Base-by-base conservation (phyloP, 106 monocot species). In the Platanthera zijinensis region DNA sequence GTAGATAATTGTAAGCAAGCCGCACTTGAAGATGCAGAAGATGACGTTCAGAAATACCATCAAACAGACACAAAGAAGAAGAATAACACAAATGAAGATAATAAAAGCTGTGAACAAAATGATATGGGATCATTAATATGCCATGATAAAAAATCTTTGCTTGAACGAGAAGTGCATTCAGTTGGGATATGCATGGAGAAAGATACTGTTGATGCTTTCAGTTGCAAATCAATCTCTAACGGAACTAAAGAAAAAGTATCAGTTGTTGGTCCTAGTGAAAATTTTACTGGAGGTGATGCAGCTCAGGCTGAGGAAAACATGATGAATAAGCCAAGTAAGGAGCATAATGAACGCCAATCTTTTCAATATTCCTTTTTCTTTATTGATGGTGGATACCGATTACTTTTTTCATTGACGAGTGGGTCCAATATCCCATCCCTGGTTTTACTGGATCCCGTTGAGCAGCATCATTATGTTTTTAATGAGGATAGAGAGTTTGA, bases 331-430 rank as follows among this genome's bases (percentile, higher is more conserved):
- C 53, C 22, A 61, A 71, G 68, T 73, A 79, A 81, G 3, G 56
- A n/a, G 50, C 50, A 80, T 62, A 22, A 32, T 80, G 59, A 71
- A 12, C 48, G 10, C 50, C 50, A 64, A 61, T 13, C 71, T 51
- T 97, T 97, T 86, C 9, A 49, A 15, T 86, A 87, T 49, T 94
- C 87, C 7, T 86, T 86, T 61, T 97, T 80, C 79, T 87, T 91
- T 74, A 82, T 85, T 77, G 93, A 97, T 92, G 94, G 94, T 78
- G 86, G 77, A 52, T 86, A 91, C 83, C 83, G 71, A 79, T 61
- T 97, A 39, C 82, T 97, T 48, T 69, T 51, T 82, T 71, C 87
- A 72, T 71, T 97, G 74, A 97, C 91, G 75, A 91, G 80, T 73
- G 78, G 78, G 48, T 81, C 78, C 53, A 89, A 82, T 48, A 76